Conservation (phyloP, 75 land plant genomes). For the Gnetum montanum region DNA sequence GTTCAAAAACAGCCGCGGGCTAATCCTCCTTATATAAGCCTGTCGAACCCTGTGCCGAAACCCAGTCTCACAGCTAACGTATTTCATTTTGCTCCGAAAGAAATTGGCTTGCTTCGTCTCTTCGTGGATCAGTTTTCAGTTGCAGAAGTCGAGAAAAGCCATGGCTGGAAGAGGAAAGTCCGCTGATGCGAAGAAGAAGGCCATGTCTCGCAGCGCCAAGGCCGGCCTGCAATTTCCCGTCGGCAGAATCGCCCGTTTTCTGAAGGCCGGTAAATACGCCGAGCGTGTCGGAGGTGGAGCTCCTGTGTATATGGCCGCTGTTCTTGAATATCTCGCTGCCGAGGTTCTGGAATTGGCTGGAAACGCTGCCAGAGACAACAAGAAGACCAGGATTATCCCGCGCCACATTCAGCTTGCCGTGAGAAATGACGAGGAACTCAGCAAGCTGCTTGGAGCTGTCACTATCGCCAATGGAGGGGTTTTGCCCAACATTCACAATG, state of each 20-base stretch:
- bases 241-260: neutral
- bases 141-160: too few relatives aligned
- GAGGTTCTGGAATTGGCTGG: neutral
- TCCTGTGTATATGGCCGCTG: neutral
- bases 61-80: too few relatives aligned
- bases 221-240: neutral
- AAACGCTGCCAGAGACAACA: neutral
- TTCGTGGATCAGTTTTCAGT: too few relatives aligned
- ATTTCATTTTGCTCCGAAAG: too few relatives aligned
- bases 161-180: neutral
- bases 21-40: too few relatives aligned
- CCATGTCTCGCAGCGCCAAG: neutral
- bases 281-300: neutral
- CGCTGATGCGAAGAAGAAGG: neutral
- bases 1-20: too few relatives aligned
- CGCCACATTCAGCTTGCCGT: conserved; percentile 2
- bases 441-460: neutral
- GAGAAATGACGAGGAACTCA: conserved; percentile 6
- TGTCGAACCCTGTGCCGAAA: too few relatives aligned
- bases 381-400: neutral
- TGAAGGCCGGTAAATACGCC: neutral
- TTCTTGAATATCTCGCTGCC: neutral
- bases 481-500: neutral
- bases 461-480: conserved; percentile 7
- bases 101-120: too few relatives aligned